Percentiles rank a stretch among this genome's conserved stretches.
These are phyloP conservation scores for Pouteria glomerata DNA, from an alignment of 148 eudicot genomes.

Conservation along the genomic window DNA sequence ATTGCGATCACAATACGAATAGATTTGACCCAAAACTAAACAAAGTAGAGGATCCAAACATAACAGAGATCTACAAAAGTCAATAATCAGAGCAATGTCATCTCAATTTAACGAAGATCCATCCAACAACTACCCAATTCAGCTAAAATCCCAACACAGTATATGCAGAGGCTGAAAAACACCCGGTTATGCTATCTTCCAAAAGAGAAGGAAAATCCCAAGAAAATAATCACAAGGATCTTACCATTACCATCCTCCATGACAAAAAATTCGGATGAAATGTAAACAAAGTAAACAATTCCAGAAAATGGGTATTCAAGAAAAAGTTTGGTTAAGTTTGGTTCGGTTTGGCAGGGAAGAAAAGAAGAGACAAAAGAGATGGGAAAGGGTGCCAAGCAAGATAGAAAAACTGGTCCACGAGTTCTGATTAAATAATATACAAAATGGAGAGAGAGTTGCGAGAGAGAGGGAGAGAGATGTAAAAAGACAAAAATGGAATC, in stretches of 20 bases:
- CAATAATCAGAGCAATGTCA: slow-evolving; percentile 6
- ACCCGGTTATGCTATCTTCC: neutral
- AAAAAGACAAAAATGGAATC: neutral
- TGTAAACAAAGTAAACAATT: neutral
- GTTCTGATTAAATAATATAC: too few relatives aligned
- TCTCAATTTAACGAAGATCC: neutral
- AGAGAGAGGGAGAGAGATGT: neutral
- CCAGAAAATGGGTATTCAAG: neutral
- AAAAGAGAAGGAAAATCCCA: neutral
- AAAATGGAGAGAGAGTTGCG: too few relatives aligned
- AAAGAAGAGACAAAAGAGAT: neutral
- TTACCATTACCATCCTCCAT: slow-evolving; percentile 27
- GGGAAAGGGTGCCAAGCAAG: neutral
- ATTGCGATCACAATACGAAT: neutral
- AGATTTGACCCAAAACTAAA: neutral
- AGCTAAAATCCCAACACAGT: neutral
- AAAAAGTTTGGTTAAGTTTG: neutral
- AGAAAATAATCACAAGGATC: neutral
- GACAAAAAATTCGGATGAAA: neutral
- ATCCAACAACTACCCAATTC: slow-evolving; percentile 7
- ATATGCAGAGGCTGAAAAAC: neutral
- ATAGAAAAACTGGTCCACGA: slow-evolving; percentile 9
- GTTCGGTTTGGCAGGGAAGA: neutral
- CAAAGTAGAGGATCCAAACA: neutral
- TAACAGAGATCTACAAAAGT: neutral